phyloP scores from a whole-genome alignment of 1,139 yeast genomes.

The Kodamaea sp. region DNA sequence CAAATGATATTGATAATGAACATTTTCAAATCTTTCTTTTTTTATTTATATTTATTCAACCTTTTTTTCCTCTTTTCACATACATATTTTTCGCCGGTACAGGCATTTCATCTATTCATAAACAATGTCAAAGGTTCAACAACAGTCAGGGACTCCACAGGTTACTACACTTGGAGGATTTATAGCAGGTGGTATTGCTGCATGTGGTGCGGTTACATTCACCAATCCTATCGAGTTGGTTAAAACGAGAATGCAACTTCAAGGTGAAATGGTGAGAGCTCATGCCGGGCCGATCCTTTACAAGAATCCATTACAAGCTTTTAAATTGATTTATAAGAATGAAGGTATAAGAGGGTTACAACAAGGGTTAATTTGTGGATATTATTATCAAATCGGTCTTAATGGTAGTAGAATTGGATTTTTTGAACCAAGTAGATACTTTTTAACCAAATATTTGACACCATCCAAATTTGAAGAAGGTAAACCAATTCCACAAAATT shows the following conservation, averaged over 20 bases:
- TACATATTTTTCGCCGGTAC: conserved; percentile 6
- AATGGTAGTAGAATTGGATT: conserved; percentile 93
- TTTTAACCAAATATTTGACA: conserved; percentile 52
- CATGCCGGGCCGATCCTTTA: conserved; percentile 52
- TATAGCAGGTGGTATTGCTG: conserved; percentile 90
- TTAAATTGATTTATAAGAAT: conserved; percentile 64
- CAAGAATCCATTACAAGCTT: conserved; percentile 83
- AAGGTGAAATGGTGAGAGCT: conserved; percentile 74
- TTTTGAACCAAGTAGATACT: conserved; percentile 79
- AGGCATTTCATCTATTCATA: conserved; percentile 3
- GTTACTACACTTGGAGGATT: conserved; percentile 76
- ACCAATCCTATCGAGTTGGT: conserved; percentile 94
- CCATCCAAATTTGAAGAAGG: conserved; percentile 46
- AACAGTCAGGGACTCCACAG: conserved; percentile 41
- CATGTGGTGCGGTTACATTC: conserved; percentile 96
- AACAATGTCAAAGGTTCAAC: conserved; percentile 7
- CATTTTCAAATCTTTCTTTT: no score
- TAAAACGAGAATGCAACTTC: conserved; percentile 93
- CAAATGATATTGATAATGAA: no score
- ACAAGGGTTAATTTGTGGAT: conserved; percentile 81
- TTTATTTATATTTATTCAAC: no score
- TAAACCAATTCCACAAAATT: conserved; percentile 47
- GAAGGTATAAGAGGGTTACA: conserved; percentile 90
- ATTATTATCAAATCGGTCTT: conserved; percentile 80
- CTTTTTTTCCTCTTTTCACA: neutral